Evolutionary conservation across 1,139 yeast genomes (phyloP).

Genomic region (Eremothecium gossypii): DNA sequence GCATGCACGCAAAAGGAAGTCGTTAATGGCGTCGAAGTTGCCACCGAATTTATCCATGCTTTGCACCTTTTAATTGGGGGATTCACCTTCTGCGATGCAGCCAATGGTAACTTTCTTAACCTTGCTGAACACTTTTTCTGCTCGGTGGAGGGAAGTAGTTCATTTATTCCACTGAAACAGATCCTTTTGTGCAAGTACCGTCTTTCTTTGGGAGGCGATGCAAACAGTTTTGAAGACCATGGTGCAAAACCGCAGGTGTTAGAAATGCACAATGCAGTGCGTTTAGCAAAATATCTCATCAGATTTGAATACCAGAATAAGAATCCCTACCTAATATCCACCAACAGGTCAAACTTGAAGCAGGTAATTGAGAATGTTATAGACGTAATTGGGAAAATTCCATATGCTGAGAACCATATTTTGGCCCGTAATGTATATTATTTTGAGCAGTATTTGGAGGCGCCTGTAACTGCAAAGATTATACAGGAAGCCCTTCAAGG

Average conservation of each 20-base stretch:
- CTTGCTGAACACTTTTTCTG: conserved; percentile 50
- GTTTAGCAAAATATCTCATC: conserved; percentile 52
- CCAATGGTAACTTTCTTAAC: conserved; percentile 53
- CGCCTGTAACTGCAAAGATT: conserved; percentile 42
- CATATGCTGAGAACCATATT: conserved; percentile 34
- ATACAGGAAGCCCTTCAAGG: conserved; percentile 56
- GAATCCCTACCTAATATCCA: conserved; percentile 48
- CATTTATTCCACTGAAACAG: conserved; percentile 57
- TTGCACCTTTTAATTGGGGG: conserved; percentile 70
- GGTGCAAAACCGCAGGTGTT: conserved; percentile 40
- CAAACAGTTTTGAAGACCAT: conserved; percentile 59
- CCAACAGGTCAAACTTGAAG: conserved; percentile 60
- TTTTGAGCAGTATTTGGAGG: conserved; percentile 45
- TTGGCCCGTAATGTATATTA: conserved; percentile 34
- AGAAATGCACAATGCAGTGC: conserved; percentile 43
- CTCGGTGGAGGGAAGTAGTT: conserved; percentile 35
- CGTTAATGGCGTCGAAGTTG: conserved; percentile 17
- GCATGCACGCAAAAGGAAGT: conserved; percentile 9
- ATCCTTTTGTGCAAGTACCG: conserved; percentile 73
- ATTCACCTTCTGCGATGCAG: conserved; percentile 58
- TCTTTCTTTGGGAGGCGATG: conserved; percentile 49
- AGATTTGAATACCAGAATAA: conserved; percentile 50
- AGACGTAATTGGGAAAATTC: conserved; percentile 66
- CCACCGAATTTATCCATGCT: conserved; percentile 35
- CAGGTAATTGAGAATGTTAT: conserved; percentile 61